Conservation (phyloP, 495 filamentous ascomycete genomes). For the Apodospora peruviana region DNA sequence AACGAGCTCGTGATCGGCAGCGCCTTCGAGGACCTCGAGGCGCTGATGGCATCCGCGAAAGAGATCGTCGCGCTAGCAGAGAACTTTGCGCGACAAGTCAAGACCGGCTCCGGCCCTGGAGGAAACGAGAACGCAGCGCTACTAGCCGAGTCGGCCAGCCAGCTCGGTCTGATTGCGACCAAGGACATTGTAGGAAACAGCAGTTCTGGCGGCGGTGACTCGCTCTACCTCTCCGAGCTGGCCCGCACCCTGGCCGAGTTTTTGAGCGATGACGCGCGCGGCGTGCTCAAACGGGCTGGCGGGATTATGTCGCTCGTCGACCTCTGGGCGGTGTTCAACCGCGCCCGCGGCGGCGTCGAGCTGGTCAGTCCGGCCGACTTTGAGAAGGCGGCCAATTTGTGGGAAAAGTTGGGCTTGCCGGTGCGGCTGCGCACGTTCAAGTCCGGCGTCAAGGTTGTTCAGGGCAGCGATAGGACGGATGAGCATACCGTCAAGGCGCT, state of each 20-base stretch:
- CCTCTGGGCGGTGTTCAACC: conserved; percentile 95
- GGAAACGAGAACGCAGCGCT: conserved; percentile 64
- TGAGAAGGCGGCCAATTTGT: conserved; percentile 78
- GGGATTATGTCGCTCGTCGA: conserved; percentile 95
- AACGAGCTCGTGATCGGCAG: conserved; percentile 90
- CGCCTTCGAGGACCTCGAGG: conserved; percentile 94
- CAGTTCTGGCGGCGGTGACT: conserved; percentile 39
- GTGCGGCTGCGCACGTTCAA: conserved; percentile 84
- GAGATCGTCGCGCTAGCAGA: conserved; percentile 92
- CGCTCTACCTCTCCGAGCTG: conserved; percentile 67
- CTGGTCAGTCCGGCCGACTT: conserved; percentile 89
- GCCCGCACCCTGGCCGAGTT: conserved; percentile 90
- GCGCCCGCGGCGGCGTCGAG: conserved; percentile 90
- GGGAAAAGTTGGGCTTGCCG: conserved; percentile 83
- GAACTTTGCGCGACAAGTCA: conserved; percentile 67
- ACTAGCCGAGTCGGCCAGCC: conserved; percentile 76
- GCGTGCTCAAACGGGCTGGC: conserved; percentile 75
- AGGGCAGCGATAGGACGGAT: conserved; percentile 81
- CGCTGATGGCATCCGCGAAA: conserved; percentile 94
- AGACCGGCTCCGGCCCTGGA: conserved; percentile 45
- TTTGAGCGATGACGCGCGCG: conserved; percentile 80
- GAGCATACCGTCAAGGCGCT: conserved; percentile 79
- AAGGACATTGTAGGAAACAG: conserved; percentile 71
- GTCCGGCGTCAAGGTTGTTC: conserved; percentile 87
- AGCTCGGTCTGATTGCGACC: conserved; percentile 82